Conservation (phyloP, 1,139 yeast species). For the Candida labiduridarum region DNA sequence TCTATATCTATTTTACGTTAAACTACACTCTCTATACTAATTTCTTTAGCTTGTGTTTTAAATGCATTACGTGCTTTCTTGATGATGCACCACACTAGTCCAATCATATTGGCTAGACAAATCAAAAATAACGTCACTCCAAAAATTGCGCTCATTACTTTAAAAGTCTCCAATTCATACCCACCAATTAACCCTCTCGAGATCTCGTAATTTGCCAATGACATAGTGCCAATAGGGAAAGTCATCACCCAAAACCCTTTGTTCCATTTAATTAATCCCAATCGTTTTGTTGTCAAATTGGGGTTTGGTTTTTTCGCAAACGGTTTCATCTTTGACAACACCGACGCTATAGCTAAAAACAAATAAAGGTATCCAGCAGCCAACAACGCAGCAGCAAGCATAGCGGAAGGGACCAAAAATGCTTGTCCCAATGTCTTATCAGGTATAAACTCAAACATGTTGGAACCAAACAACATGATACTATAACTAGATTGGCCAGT, state of each 20-base stretch:
- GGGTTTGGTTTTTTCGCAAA: conserved; percentile 30
- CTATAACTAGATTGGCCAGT: conserved; percentile 82
- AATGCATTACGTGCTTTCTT: background rate
- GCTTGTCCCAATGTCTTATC: conserved; percentile 12
- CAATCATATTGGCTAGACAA: conserved; percentile 13
- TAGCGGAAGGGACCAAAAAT: conserved; percentile 18
- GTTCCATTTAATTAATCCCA: conserved; percentile 47
- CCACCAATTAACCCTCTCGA: conserved; percentile 35
- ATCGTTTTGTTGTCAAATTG: conserved; percentile 19
- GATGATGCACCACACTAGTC: conserved; percentile 5
- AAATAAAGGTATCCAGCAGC: conserved; percentile 68
- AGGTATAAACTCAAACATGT: conserved; percentile 24
- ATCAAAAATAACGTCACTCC: conserved; percentile 39
- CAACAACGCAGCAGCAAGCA: conserved; percentile 50
- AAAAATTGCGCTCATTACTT: conserved; percentile 62
- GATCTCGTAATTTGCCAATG: conserved; percentile 58
- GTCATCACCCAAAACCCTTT: conserved; percentile 84
- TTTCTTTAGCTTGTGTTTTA: background rate
- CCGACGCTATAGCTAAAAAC: conserved; percentile 49
- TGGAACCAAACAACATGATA: conserved; percentile 56
- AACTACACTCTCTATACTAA: background rate
- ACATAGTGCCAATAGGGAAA: conserved; percentile 87
- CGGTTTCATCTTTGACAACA: conserved; percentile 36
- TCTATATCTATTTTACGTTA: background rate
- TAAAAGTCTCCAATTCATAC: conserved; percentile 42